Base-by-base conservation (phyloP, 2,329 filamentous ascomycete genomes). In the Botrytis squamosa region DNA sequence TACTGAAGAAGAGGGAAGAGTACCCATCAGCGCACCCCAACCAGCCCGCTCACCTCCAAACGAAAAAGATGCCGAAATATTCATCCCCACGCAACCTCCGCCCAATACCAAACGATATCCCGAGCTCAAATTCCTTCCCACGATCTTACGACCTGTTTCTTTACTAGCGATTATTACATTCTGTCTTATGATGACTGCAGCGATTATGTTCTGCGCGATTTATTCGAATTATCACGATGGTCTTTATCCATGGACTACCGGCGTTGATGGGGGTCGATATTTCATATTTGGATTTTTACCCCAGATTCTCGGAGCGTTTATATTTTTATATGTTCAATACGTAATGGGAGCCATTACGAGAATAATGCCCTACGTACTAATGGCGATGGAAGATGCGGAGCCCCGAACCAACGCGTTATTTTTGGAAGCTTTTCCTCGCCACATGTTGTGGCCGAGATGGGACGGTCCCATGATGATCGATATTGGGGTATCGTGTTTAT, bases 241-340 rank as follows among this genome's bases (percentile, higher is more conserved):
- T 0, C 84, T 98, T 20, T 90, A 88, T 80, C 83, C 86, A 5
- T 97, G 95, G 81, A 84, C 85, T 49, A 87, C 86, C 64, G 85
- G 83, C 44, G 91, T 94, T 73, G 92, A 92, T 75, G 91, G 91
- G 68, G 87, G 86, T 14, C 87, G 90, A 76, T 97, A 97, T 82
- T 97, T 98, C 81, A 83, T 97, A 65, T 96, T 97, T 81, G 89
- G 94, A 75, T 93, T 97, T 76, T 84, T 98, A 1, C 95, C 95
- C 3, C 93, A 94, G 73, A 84, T 97, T 0, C 80, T 97, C 22
- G 93, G 91, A 0, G 89, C 90, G 33, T 77, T 91, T 20, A 83
- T 97, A 52, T 85, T 96, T 64, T 81, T 98, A 10, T 97, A 93
- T 85, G 87, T 93, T 1, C 91, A 97, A 78, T 88, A 90, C 77